Evolutionary conservation across 805 yeast genomes (phyloP).

Genomic region (Saccharomycopsis olivae): DNA sequence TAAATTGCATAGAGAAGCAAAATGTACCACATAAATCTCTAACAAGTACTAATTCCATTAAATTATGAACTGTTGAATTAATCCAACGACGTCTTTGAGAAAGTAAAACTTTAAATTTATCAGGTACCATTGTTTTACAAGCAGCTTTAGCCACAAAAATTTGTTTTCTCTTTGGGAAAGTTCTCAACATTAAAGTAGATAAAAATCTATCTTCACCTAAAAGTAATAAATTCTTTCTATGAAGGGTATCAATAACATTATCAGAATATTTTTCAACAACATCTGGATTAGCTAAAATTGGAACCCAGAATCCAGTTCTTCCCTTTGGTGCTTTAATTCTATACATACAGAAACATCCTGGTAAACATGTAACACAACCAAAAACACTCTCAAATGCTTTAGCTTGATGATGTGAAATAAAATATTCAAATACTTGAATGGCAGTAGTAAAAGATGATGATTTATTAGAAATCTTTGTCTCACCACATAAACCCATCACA

Average conservation of each 20-base stretch:
- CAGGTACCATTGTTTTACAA: slow-evolving; percentile 88
- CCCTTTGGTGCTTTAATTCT: slow-evolving; percentile 87
- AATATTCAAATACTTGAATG: slow-evolving; percentile 89
- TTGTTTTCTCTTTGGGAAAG: slow-evolving; percentile 85
- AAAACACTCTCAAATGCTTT: slow-evolving; percentile 93
- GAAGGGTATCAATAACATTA: slow-evolving; percentile 73
- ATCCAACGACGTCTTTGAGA: slow-evolving; percentile 97
- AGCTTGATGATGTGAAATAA: slow-evolving; percentile 87
- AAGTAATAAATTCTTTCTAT: slow-evolving; percentile 71
- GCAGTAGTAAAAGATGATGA: slow-evolving; percentile 80
- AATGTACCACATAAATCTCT: slow-evolving; percentile 89
- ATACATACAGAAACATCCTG: slow-evolving; percentile 91
- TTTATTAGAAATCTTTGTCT: slow-evolving; percentile 83
- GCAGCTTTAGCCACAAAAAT: slow-evolving; percentile 84
- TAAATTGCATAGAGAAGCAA: slow-evolving; percentile 92
- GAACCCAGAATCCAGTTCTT: slow-evolving; percentile 76
- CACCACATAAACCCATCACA: slow-evolving; percentile 92
- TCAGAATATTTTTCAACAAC: slow-evolving; percentile 87
- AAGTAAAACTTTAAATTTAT: slow-evolving; percentile 60
- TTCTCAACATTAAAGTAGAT: slow-evolving; percentile 73
- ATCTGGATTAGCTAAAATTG: slow-evolving; percentile 85
- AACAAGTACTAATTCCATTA: slow-evolving; percentile 77
- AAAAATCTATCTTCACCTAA: slow-evolving; percentile 88
- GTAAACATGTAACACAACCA: slow-evolving; percentile 91
- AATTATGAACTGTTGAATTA: slow-evolving; percentile 86